Evolutionary conservation across 148 eudicot species (phyloP).

Genomic region (Rhododendron henanense): DNA sequence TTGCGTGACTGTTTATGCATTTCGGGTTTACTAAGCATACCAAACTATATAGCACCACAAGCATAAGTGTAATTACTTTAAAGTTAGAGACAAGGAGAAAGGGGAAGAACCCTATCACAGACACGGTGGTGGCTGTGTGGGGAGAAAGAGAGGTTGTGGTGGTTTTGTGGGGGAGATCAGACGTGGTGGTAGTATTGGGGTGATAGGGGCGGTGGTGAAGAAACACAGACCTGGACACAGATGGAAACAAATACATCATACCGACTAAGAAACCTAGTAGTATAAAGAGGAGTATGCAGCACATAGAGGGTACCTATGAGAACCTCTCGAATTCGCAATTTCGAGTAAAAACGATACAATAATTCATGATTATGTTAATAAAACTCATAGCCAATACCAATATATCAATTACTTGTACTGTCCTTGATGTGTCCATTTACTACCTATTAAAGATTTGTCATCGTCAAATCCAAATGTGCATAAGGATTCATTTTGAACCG

Average conservation of each 20-base stretch:
- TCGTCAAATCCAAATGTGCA: neutral
- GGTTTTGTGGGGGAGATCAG: neutral
- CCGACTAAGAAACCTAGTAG: neutral
- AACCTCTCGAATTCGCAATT: neutral
- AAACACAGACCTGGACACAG: neutral
- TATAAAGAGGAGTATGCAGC: neutral
- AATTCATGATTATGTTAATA: neutral
- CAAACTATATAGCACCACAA: neutral
- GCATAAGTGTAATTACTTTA: neutral
- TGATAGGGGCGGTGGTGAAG: neutral
- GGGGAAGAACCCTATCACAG: neutral
- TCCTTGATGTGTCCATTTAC: neutral
- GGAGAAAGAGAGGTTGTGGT: neutral
- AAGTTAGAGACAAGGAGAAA: neutral
- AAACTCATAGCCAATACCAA: neutral
- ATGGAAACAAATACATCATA: neutral
- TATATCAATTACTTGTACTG: neutral
- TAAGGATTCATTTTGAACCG: neutral
- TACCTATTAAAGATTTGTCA: neutral
- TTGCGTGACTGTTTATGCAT: no score
- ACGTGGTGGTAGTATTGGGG: neutral
- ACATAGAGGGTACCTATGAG: neutral
- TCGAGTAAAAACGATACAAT: neutral
- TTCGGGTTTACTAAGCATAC: neutral
- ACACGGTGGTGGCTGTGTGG: neutral